Evolutionary conservation across 495 filamentous ascomycete genomes (phyloP).

Genomic region (Annulohypoxylon bovei): DNA sequence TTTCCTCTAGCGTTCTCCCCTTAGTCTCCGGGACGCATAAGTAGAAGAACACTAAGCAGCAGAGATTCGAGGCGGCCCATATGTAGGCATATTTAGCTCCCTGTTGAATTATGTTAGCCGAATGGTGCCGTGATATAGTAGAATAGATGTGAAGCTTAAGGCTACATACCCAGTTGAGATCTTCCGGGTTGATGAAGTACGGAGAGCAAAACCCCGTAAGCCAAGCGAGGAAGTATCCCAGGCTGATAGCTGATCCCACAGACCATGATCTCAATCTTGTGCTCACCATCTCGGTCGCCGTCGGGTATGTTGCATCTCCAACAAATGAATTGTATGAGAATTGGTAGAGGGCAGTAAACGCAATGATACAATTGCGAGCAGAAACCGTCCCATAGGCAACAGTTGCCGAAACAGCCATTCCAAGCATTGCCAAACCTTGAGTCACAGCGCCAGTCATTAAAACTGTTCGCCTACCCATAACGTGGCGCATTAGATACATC

Average conservation of each 20-base stretch:
- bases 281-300: constrained; percentile 56
- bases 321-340: constrained; percentile 54
- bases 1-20: constrained; percentile 67
- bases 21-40: constrained; percentile 60
- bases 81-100: constrained; percentile 63
- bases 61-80: constrained; percentile 57
- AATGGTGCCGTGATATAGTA: not conserved
- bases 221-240: constrained; percentile 60
- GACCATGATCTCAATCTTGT: constrained; percentile 62
- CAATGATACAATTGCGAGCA: constrained; percentile 45
- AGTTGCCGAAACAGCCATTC: constrained; percentile 48
- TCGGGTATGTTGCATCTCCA: constrained; percentile 55
- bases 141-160: not conserved
- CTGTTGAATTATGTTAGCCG: constrained; percentile 23
- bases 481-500: constrained; percentile 52
- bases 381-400: constrained; percentile 43
- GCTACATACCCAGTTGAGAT: constrained; percentile 55
- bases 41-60: constrained; percentile 60
- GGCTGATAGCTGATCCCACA: constrained; percentile 58
- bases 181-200: constrained; percentile 61
- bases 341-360: constrained; percentile 38
- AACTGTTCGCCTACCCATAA: constrained; percentile 48
- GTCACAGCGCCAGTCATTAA: constrained; percentile 48
- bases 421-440: constrained; percentile 51
- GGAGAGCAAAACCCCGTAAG: constrained; percentile 55